phyloP scores from a whole-genome alignment of 495 filamentous ascomycete species.

The Neurospora sp. region DNA sequence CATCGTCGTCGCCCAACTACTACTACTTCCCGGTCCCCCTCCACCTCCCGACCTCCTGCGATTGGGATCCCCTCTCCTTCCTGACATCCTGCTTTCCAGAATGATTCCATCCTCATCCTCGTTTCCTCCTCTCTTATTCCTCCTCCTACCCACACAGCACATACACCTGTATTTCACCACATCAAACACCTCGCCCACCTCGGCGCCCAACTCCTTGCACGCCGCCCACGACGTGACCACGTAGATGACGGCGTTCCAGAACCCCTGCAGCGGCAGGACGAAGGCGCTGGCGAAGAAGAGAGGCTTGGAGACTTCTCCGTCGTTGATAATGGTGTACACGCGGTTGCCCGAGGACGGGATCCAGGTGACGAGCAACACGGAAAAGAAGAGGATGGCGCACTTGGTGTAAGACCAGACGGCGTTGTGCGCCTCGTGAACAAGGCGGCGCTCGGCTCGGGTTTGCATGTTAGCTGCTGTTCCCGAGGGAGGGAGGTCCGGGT shows the following conservation, averaged over 20 bases:
- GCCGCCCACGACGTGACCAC: slow-evolving; percentile 48
- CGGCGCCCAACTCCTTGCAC: slow-evolving; percentile 25
- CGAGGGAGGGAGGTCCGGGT: background rate
- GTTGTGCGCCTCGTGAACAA: slow-evolving; percentile 29
- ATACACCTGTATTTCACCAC: background rate
- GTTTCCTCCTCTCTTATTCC: background rate
- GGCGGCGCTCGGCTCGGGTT: slow-evolving; percentile 10
- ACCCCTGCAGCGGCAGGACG: slow-evolving; percentile 74
- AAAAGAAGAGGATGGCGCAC: slow-evolving; percentile 76
- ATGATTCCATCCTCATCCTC: background rate
- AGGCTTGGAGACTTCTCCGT: slow-evolving; percentile 40
- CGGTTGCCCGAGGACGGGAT: slow-evolving; percentile 74
- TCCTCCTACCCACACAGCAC: background rate
- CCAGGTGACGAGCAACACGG: slow-evolving; percentile 74
- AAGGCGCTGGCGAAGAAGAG: slow-evolving; percentile 65
- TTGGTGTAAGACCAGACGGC: slow-evolving; percentile 74
- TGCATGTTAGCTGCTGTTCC: background rate
- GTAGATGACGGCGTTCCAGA: slow-evolving; percentile 82
- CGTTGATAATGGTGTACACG: slow-evolving; percentile 55
- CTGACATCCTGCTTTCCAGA: background rate
- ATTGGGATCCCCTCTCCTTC: background rate
- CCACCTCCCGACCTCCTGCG: background rate
- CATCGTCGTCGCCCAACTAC: background rate
- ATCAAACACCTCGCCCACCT: background rate
- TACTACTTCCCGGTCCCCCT: background rate